Evolutionary conservation across 2,329 filamentous ascomycete genomes (phyloP).

Genomic region (Fusarium scirpi): DNA sequence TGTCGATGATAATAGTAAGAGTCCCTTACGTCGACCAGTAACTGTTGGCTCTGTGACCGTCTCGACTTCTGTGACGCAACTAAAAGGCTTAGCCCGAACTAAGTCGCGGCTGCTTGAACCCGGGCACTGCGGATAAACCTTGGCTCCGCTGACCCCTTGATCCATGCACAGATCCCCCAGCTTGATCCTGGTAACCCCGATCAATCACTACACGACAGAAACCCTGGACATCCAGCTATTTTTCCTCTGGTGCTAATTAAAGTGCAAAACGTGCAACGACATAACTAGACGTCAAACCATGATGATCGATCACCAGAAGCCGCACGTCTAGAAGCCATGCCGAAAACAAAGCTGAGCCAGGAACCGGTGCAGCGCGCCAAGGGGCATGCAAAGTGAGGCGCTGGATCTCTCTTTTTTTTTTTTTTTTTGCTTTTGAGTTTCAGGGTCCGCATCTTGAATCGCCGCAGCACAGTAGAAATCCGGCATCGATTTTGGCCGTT

Average conservation of each 20-base stretch:
- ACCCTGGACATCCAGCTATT: slow-evolving; percentile 5
- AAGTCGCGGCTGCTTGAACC: slow-evolving; percentile 11
- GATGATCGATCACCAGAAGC: not conserved
- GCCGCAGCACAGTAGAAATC: slow-evolving; percentile 5
- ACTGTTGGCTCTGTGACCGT: slow-evolving; percentile 1
- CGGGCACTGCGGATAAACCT: slow-evolving; percentile 37
- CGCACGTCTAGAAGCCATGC: not conserved
- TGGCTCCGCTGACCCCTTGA: slow-evolving; percentile 26
- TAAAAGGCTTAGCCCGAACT: slow-evolving; percentile 22
- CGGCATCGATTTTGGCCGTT: slow-evolving; percentile 16
- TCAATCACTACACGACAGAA: slow-evolving; percentile 33
- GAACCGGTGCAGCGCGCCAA: slow-evolving; percentile 1
- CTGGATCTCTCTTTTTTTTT: slow-evolving; percentile 3
- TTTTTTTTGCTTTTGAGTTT: slow-evolving; percentile 28
- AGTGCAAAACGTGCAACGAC: not conserved
- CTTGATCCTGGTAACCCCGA: slow-evolving; percentile 39
- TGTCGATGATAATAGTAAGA: not conserved
- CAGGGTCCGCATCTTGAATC: slow-evolving; percentile 13
- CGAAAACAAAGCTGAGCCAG: not conserved
- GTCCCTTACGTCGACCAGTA: slow-evolving; percentile 3
- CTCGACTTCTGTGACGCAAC: slow-evolving; percentile 44
- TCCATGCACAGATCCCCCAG: slow-evolving; percentile 40
- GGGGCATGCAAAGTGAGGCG: not conserved
- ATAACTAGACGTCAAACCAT: not conserved
- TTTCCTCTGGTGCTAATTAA: slow-evolving; percentile 7